Evolutionary conservation across 169 alveolate genomes (phyloP).

Genomic region (Plasmodium gonderi): DNA sequence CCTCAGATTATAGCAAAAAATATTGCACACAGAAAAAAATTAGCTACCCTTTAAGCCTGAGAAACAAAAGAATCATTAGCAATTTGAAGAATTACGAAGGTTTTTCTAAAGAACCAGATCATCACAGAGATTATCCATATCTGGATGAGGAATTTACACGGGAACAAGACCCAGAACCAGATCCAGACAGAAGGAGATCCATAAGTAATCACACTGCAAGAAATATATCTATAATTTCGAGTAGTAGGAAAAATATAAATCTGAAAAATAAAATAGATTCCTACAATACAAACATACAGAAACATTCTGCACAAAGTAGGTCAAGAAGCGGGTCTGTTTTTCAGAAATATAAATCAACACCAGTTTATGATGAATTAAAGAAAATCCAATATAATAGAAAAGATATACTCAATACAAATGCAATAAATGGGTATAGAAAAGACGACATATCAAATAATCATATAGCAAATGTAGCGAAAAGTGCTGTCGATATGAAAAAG

Average conservation of each 20-base stretch:
- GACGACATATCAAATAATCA: not conserved
- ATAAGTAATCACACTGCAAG: conserved; percentile 1
- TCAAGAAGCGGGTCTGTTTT: not conserved
- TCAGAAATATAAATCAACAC: not conserved
- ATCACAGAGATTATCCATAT: not conserved
- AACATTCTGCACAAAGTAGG: not conserved
- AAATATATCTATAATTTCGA: conserved; percentile 23
- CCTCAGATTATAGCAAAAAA: not conserved
- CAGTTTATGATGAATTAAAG: not conserved
- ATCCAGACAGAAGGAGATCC: not conserved
- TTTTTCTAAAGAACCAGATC: not conserved
- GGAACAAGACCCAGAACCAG: too few species aligned
- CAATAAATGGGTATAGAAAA: not conserved
- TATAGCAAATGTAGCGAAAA: not conserved
- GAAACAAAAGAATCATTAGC: conserved; percentile 20
- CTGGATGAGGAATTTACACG: not conserved
- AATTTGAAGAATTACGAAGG: conserved; percentile 13
- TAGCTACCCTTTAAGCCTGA: not conserved
- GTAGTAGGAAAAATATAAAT: conserved; percentile 3
- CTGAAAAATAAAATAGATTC: conserved; percentile 28
- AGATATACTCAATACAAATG: not conserved
- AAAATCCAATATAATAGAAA: not conserved
- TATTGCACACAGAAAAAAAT: not conserved
- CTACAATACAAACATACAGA: not conserved
- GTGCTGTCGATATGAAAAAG: not conserved